phyloP scores from a whole-genome alignment of 2,329 filamentous ascomycete species.

The Diplodia corticola region DNA sequence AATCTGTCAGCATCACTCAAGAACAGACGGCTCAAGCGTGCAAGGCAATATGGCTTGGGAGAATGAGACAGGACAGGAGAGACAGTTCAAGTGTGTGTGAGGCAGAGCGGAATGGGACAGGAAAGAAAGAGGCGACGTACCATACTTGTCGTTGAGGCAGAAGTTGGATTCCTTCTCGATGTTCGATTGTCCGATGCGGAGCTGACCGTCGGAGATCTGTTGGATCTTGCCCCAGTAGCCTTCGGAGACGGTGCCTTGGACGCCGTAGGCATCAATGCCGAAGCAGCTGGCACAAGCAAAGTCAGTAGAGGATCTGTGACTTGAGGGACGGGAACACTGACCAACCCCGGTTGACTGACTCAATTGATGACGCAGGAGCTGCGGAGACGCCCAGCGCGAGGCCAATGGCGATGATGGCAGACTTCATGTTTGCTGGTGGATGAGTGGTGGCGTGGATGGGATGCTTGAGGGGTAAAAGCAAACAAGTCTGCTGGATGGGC shows the following conservation, averaged over 20 bases:
- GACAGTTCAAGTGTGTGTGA: neutral
- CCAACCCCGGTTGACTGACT: neutral
- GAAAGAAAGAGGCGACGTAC: neutral
- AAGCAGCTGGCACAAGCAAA: neutral
- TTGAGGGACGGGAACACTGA: neutral
- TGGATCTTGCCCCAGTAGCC: neutral
- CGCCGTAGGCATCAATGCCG: neutral
- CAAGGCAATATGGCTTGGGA: too few relatives aligned
- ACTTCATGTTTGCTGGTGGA: conserved; percentile 7
- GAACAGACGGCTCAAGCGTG: neutral
- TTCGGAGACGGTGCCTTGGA: neutral
- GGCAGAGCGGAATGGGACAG: neutral
- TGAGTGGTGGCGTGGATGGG: neutral
- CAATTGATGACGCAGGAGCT: neutral
- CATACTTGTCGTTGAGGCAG: neutral
- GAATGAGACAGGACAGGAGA: neutral
- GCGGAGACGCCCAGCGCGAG: conserved; percentile 4
- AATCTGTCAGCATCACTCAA: neutral
- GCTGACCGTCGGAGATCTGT: conserved; percentile 12
- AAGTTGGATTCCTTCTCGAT: neutral
- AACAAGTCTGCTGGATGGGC: conserved; percentile 7
- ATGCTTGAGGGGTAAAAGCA: neutral
- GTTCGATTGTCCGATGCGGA: conserved; percentile 10
- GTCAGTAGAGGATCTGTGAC: neutral
- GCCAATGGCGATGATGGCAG: neutral